Conservation (phyloP, 2,329 filamentous ascomycete species). For the Fusarium nurragi region DNA sequence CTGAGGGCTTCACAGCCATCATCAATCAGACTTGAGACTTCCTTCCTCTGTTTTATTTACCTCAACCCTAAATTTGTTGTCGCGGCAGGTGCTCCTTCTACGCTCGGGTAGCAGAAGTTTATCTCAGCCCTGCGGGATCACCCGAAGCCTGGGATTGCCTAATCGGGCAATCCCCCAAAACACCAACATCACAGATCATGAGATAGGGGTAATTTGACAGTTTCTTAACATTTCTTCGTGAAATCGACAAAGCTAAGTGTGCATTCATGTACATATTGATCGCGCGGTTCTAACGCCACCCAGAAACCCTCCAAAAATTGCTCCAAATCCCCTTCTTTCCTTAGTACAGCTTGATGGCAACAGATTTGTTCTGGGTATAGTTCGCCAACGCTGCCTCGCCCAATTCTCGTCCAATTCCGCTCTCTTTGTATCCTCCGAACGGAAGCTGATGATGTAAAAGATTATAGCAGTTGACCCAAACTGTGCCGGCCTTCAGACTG, state of each 20-base stretch:
- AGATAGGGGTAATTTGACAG: conserved; percentile 7
- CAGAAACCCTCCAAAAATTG: conserved; percentile 17
- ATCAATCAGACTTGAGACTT: background rate
- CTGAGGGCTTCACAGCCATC: background rate
- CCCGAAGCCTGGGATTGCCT: background rate
- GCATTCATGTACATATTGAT: conserved; percentile 41
- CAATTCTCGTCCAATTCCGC: conserved; percentile 79
- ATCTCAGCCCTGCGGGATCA: background rate
- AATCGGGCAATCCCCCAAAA: conserved; percentile 2
- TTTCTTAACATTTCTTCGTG: conserved; percentile 35
- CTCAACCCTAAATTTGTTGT: background rate
- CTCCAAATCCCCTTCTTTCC: conserved; percentile 13
- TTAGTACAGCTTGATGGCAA: conserved; percentile 59
- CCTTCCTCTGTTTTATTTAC: background rate
- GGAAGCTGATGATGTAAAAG: conserved; percentile 71
- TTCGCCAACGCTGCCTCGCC: conserved; percentile 73
- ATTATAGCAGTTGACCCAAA: conserved; percentile 74
- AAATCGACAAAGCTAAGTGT: conserved; percentile 29
- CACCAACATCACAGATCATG: conserved; percentile 2
- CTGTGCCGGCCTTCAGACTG: conserved; percentile 74
- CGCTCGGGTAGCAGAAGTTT: background rate
- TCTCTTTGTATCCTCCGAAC: conserved; percentile 83
- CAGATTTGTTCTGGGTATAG: conserved; percentile 76
- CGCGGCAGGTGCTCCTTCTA: background rate
- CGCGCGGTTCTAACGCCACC: conserved; percentile 35